These are phyloP conservation scores for Aureobasidium sp. DNA, from an alignment of 2,329 filamentous ascomycete species.

Conservation along the genomic window DNA sequence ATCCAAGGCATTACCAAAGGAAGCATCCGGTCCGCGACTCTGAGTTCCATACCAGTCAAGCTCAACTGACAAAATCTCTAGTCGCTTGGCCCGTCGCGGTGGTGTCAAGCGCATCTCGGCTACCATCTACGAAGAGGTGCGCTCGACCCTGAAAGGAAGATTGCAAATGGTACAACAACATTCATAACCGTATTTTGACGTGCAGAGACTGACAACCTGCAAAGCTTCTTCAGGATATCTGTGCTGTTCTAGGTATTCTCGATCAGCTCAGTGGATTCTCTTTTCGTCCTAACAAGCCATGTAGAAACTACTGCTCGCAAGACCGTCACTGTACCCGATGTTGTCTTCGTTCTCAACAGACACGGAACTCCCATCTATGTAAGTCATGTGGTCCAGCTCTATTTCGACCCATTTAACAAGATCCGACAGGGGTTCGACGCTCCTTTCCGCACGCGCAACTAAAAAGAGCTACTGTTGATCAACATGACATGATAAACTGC, in stretches of 20 bases:
- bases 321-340: conserved; percentile 58
- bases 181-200: conserved; percentile 25
- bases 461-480: no score
- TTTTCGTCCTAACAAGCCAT: background rate
- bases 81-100: conserved; percentile 67
- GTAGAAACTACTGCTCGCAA: conserved; percentile 36
- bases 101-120: conserved; percentile 68
- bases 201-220: background rate
- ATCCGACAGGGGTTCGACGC: conserved; percentile 43
- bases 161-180: conserved; percentile 50
- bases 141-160: conserved; percentile 47
- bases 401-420: background rate
- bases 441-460: background rate
- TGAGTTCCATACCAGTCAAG: background rate
- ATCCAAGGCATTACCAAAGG: conserved; percentile 14
- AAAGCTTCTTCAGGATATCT: conserved; percentile 22
- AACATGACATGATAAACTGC: background rate
- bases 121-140: conserved; percentile 56
- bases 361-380: conserved; percentile 47
- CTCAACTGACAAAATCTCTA: background rate
- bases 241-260: conserved; percentile 20
- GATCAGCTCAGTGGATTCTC: background rate
- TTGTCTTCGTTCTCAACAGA: conserved; percentile 50
- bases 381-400: background rate
- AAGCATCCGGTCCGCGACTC: background rate